Evolutionary conservation across 2,329 filamentous ascomycete genomes (phyloP).

Genomic region (Venturiaceae sp.): DNA sequence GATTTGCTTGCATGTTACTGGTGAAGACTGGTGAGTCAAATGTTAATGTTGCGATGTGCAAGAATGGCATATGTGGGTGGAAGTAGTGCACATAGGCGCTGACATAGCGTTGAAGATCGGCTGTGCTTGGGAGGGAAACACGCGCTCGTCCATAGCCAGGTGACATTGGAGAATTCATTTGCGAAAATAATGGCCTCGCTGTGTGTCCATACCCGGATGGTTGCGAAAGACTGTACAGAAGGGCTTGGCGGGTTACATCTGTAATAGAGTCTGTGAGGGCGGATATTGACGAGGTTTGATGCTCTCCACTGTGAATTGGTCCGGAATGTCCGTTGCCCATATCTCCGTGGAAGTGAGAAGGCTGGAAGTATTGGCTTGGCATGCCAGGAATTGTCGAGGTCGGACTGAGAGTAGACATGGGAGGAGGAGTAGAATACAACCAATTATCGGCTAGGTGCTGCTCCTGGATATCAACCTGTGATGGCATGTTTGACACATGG

Average conservation of each 20-base stretch:
- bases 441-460: constrained; percentile 60
- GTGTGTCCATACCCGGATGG: constrained; percentile 42
- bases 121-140: constrained; percentile 59
- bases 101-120: constrained; percentile 83
- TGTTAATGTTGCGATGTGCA: constrained; percentile 83
- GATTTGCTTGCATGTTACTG: constrained; percentile 48
- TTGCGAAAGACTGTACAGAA: constrained; percentile 52
- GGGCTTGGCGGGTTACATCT: constrained; percentile 53
- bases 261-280: constrained; percentile 56
- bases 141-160: constrained; percentile 20
- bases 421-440: constrained; percentile 67
- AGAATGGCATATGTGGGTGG: constrained; percentile 89
- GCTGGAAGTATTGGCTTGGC: constrained; percentile 57
- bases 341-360: constrained; percentile 33
- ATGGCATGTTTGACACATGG: constrained; percentile 44
- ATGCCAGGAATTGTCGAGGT: constrained; percentile 55
- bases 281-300: constrained; percentile 44
- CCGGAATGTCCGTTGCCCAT: constrained; percentile 44
- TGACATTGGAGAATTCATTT: constrained; percentile 44
- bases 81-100: constrained; percentile 85
- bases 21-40: constrained; percentile 70
- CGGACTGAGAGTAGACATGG: constrained; percentile 65
- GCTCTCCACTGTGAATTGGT: constrained; percentile 28
- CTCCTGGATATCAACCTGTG: constrained; percentile 64
- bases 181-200: constrained; percentile 47